Conservation (phyloP, 164 flowering plant genomes). For the Umbilicus rupestris region DNA sequence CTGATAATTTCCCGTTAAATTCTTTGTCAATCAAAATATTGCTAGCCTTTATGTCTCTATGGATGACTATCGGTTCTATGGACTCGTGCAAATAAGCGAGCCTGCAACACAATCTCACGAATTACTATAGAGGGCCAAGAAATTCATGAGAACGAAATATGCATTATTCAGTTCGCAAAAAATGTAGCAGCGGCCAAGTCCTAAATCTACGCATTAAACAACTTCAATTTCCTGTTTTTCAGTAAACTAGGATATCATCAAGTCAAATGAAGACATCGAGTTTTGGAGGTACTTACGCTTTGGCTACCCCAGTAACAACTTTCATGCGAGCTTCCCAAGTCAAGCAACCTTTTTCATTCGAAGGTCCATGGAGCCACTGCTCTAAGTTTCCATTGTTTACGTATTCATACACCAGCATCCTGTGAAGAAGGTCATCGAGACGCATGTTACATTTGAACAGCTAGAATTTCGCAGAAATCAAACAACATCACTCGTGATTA, state of each 20-base stretch:
- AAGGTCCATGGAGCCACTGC: conserved; percentile 38
- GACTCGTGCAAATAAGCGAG: conserved; percentile 49
- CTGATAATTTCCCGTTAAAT: conserved; percentile 39
- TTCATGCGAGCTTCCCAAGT: conserved; percentile 38
- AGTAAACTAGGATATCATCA: not conserved
- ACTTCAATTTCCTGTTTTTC: not conserved
- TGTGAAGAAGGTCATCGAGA: not conserved
- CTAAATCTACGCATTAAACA: not conserved
- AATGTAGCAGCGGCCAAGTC: not conserved
- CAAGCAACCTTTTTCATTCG: conserved; percentile 21
- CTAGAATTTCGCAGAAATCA: not conserved
- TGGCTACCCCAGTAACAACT: conserved; percentile 27
- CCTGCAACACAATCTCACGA: conserved; percentile 19
- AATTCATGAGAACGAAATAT: not conserved
- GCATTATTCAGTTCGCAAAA: not conserved
- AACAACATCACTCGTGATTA: too few species aligned
- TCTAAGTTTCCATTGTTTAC: conserved; percentile 24
- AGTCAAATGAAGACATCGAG: not conserved
- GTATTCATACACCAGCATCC: conserved; percentile 24
- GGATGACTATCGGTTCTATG: conserved; percentile 45
- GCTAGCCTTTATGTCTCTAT: conserved; percentile 46
- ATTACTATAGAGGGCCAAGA: not conserved
- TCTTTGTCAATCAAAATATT: conserved; percentile 19
- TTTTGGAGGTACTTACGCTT: conserved; percentile 21
- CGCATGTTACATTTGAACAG: not conserved